Conservation (phyloP, 495 filamentous ascomycete genomes). For the Aspergillus avenaceus region DNA sequence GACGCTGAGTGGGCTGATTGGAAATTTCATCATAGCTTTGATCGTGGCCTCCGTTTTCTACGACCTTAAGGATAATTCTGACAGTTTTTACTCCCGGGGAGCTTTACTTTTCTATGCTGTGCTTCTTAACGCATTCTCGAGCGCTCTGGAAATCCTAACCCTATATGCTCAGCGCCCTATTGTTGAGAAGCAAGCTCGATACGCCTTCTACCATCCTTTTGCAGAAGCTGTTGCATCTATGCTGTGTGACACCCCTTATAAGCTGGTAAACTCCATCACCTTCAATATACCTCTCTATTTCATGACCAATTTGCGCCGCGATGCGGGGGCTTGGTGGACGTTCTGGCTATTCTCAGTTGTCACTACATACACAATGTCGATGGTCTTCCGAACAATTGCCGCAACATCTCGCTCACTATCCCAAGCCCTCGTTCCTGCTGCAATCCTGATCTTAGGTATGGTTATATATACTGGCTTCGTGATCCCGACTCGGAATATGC, state of each 20-base stretch:
- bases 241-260: conserved; percentile 50
- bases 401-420: conserved; percentile 66
- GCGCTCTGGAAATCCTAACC: conserved; percentile 61
- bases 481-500: conserved; percentile 29
- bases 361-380: conserved; percentile 53
- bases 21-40: conserved; percentile 67
- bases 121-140: conserved; percentile 76
- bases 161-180: conserved; percentile 54
- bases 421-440: conserved; percentile 33
- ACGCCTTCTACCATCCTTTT: conserved; percentile 56
- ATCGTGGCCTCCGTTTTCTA: conserved; percentile 80
- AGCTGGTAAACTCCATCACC: conserved; percentile 36
- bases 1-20: conserved; percentile 60
- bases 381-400: conserved; percentile 72
- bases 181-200: conserved; percentile 56
- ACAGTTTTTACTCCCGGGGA: conserved; percentile 68
- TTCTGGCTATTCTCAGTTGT: conserved; percentile 52
- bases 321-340: conserved; percentile 51
- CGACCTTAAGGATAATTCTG: conserved; percentile 56
- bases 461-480: conserved; percentile 34
- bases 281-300: conserved; percentile 54
- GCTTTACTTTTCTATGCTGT: conserved; percentile 82
- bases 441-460: conserved; percentile 29
- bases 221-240: conserved; percentile 53
- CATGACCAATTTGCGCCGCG: conserved; percentile 42